Conservation (phyloP, 169 alveolate species). For the Cryptosporidium ubiquitum region DNA sequence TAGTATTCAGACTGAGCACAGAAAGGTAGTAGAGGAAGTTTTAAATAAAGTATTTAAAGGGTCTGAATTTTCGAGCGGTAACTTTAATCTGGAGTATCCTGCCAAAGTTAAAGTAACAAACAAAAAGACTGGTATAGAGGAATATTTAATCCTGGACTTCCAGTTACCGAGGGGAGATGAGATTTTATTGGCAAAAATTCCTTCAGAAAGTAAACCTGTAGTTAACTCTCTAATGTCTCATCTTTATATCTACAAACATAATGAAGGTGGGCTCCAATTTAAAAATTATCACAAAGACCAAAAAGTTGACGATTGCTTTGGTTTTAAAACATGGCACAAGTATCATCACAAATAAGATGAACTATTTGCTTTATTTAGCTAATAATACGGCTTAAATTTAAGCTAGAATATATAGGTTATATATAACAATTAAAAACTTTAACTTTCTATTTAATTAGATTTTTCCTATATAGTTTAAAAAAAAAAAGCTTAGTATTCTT, state of each 20-base stretch:
- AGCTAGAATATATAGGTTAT: not conserved
- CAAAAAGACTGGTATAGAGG: slow-evolving; percentile 7
- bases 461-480: too few relatives aligned
- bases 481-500: too few relatives aligned
- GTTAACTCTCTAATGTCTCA: slow-evolving; percentile 42
- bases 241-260: slow-evolving; percentile 32
- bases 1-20: slow-evolving; percentile 43
- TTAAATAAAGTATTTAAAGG: not conserved
- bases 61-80: not conserved
- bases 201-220: slow-evolving; percentile 51
- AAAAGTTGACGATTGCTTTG: slow-evolving; percentile 29
- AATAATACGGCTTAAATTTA: not conserved
- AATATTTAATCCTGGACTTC: slow-evolving; percentile 8
- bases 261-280: not conserved
- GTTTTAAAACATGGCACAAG: slow-evolving; percentile 69
- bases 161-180: slow-evolving; percentile 67
- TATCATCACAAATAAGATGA: not conserved
- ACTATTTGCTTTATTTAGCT: not conserved
- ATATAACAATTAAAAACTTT: not conserved
- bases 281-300: slow-evolving; percentile 21
- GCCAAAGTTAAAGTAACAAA: slow-evolving; percentile 9
- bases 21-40: slow-evolving; percentile 6
- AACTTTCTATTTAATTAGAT: not conserved
- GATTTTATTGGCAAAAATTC: slow-evolving; percentile 25
- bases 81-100: not conserved